These are phyloP conservation scores for Epichloe gansuensis DNA, from an alignment of 2,329 filamentous ascomycete genomes.

Conservation along the genomic window DNA sequence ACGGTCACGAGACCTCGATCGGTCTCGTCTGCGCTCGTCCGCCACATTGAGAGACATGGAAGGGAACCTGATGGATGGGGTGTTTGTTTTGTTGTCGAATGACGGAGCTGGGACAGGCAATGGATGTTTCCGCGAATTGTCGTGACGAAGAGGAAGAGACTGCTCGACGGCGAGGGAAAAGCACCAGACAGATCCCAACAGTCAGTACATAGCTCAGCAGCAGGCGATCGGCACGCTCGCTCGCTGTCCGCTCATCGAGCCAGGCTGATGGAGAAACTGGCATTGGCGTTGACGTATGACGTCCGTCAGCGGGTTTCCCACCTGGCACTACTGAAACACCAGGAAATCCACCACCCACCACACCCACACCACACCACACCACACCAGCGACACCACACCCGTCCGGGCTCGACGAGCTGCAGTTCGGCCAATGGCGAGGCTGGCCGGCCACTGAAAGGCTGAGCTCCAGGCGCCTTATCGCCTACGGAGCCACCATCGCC, in stretches of 20 bases:
- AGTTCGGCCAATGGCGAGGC: neutral
- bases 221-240: neutral
- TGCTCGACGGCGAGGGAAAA: neutral
- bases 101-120: neutral
- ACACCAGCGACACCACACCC: neutral
- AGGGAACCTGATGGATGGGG: neutral
- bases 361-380: too few species aligned
- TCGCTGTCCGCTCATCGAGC: neutral
- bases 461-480: neutral
- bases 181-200: neutral
- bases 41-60: constrained; percentile 41
- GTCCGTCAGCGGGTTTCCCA: too few species aligned
- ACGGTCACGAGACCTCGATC: constrained; percentile 29
- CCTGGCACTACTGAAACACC: neutral
- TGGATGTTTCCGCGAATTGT: neutral
- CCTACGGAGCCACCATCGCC: neutral
- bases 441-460: neutral
- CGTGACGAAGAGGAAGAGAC: neutral
- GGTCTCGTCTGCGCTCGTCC: constrained; percentile 29
- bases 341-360: neutral
- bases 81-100: neutral
- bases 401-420: neutral
- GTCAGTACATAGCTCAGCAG: neutral
- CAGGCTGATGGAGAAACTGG: neutral
- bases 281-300: neutral